phyloP scores from a whole-genome alignment of 192 early-diverging fungal species.

The Dissophora globulifera region DNA sequence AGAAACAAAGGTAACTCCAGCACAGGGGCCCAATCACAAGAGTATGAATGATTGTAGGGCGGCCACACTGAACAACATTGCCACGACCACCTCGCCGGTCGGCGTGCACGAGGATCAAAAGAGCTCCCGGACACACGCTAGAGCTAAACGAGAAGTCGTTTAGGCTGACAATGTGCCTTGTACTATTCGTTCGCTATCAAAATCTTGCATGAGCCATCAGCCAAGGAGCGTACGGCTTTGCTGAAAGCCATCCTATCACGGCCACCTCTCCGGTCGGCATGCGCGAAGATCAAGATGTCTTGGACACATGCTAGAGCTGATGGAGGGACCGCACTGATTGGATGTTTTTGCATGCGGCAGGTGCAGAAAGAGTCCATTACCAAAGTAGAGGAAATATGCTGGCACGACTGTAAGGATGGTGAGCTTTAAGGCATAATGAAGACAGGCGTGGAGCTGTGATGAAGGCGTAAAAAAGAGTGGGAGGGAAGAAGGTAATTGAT shows the following conservation, averaged over 20 bases:
- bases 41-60: neutral
- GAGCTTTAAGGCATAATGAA: no score
- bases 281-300: neutral
- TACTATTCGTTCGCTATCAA: no score
- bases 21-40: neutral
- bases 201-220: no score
- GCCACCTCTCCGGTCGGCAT: constrained; percentile 6
- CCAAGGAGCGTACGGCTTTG: no score
- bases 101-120: constrained; percentile 5
- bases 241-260: no score
- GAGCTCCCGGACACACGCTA: constrained; percentile 6
- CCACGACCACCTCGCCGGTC: constrained; percentile 7
- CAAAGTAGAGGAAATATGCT: no score
- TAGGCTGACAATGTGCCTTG: no score
- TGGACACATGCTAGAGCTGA: constrained; percentile 11
- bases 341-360: constrained; percentile 4
- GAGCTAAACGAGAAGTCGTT: constrained; percentile 4
- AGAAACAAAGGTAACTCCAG: constrained; percentile 2
- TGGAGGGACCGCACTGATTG: constrained; percentile 8
- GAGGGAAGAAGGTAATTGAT: no score
- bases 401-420: no score
- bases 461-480: no score
- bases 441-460: no score
- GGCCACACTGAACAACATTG: constrained; percentile 8
- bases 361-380: no score